Percentiles rank a stretch among this genome's conserved stretches.
Evolutionary conservation across 306 rosid species (phyloP).

Genomic region (Citrullus amarus): DNA sequence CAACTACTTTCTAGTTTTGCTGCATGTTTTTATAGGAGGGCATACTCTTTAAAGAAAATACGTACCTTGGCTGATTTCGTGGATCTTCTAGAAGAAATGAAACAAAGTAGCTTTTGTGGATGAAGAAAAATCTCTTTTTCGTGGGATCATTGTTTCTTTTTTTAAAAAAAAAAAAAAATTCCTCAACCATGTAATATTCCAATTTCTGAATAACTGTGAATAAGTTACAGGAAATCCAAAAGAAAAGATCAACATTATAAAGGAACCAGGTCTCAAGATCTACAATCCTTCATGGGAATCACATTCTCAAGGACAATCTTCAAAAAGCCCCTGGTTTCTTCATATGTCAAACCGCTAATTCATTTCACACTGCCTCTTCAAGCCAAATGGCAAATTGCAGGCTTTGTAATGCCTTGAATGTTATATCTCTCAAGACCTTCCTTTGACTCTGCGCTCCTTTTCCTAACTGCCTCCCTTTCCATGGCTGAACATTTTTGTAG

Average conservation of each 20-base stretch:
- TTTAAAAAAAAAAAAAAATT: too few species aligned
- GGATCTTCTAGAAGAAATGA: background rate
- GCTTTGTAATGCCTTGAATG: conserved; percentile 41
- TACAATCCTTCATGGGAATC: conserved; percentile 6
- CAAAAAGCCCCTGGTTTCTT: conserved; percentile 32
- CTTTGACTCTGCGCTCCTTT: conserved; percentile 44
- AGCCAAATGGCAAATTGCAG: conserved; percentile 35
- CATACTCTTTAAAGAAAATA: background rate
- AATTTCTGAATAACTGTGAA: too few species aligned
- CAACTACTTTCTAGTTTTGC: background rate
- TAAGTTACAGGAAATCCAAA: too few species aligned
- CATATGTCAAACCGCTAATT: conserved; percentile 31
- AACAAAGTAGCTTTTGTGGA: background rate
- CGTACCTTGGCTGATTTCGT: background rate
- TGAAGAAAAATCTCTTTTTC: background rate
- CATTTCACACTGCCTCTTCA: conserved; percentile 40
- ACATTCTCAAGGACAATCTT: conserved; percentile 36
- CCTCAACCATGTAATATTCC: too few species aligned
- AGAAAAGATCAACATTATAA: too few species aligned
- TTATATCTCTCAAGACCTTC: conserved; percentile 35
- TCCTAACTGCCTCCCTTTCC: conserved; percentile 53
- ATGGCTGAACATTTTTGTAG: conserved; percentile 27
- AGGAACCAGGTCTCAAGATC: too few species aligned
- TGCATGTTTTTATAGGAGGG: background rate
- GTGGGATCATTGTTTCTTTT: background rate